These are phyloP conservation scores for Apiospora kogelbergensis DNA, from an alignment of 2,329 filamentous ascomycete genomes.

Conservation along the genomic window DNA sequence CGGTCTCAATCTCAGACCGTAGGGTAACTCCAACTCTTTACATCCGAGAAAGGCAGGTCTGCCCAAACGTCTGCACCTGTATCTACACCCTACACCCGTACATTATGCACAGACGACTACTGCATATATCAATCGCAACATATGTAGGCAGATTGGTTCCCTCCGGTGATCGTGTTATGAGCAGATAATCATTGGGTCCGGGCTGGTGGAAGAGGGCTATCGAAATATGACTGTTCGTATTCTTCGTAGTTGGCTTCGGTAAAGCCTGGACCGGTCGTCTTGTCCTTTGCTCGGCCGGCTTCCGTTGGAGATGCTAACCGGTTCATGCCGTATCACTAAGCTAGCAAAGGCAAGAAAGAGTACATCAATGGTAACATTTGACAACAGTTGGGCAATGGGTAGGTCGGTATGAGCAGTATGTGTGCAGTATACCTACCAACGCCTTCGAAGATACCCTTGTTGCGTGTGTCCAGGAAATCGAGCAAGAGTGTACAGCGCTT, in stretches of 20 bases:
- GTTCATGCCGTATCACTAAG: neutral
- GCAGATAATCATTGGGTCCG: neutral
- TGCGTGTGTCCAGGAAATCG: neutral
- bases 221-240: neutral
- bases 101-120: neutral
- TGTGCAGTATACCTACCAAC: neutral
- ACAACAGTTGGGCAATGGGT: neutral
- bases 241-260: neutral
- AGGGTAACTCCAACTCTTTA: conserved; percentile 4
- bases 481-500: too few species aligned
- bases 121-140: neutral
- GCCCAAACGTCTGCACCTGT: neutral
- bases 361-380: neutral
- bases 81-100: neutral
- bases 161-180: neutral
- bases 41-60: conserved; percentile 1
- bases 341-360: neutral
- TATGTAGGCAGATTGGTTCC: too few species aligned
- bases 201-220: neutral
- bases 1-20: neutral
- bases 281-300: neutral
- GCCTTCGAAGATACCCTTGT: neutral
- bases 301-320: conserved; percentile 3
- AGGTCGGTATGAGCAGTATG: neutral
- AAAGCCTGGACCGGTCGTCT: neutral